These are phyloP conservation scores for Lavandula angustifolia DNA, from an alignment of 257 asterid genomes.

Conservation along the genomic window DNA sequence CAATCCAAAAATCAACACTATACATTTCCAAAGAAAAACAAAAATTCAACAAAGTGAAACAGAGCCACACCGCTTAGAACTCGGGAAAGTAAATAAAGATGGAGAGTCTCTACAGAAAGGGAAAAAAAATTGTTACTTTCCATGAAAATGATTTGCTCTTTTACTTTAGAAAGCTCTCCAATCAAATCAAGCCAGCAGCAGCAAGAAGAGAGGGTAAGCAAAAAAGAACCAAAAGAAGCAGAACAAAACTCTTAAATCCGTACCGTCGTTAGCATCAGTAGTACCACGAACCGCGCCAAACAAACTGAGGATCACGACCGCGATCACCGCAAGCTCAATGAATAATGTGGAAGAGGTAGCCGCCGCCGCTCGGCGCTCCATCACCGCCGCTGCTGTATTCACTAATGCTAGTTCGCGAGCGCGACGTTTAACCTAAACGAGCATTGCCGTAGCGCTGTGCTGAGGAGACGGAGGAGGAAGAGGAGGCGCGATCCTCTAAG, in stretches of 20 bases:
- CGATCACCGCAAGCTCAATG: slow-evolving; percentile 35
- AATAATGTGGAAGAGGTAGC: slow-evolving; percentile 32
- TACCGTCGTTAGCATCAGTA: slow-evolving; percentile 80
- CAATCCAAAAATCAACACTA: slow-evolving; percentile 12
- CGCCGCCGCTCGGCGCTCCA: slow-evolving; percentile 42
- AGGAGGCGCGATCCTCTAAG: slow-evolving; percentile 34
- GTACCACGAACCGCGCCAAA: slow-evolving; percentile 37
- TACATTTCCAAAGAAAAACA: neutral
- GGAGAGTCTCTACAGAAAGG: neutral
- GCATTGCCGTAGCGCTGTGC: slow-evolving; percentile 27
- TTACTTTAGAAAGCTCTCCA: slow-evolving; percentile 1
- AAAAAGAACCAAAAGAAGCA: slow-evolving; percentile 1
- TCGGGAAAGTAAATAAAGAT: slow-evolving; percentile 18
- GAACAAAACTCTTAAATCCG: slow-evolving; percentile 18
- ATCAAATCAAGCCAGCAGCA: slow-evolving; percentile 29
- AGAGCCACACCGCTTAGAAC: neutral
- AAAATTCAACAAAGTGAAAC: slow-evolving; percentile 6
- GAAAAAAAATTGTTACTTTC: slow-evolving; percentile 5
- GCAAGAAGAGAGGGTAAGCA: slow-evolving; percentile 1
- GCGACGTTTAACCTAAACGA: slow-evolving; percentile 28
- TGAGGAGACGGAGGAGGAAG: slow-evolving; percentile 14
- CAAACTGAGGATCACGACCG: slow-evolving; percentile 36
- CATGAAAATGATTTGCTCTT: slow-evolving; percentile 22
- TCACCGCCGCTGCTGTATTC: slow-evolving; percentile 27
- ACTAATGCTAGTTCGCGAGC: slow-evolving; percentile 7